Conservation (phyloP, 768 basidiomycete species). For the Suillus bovinus region DNA sequence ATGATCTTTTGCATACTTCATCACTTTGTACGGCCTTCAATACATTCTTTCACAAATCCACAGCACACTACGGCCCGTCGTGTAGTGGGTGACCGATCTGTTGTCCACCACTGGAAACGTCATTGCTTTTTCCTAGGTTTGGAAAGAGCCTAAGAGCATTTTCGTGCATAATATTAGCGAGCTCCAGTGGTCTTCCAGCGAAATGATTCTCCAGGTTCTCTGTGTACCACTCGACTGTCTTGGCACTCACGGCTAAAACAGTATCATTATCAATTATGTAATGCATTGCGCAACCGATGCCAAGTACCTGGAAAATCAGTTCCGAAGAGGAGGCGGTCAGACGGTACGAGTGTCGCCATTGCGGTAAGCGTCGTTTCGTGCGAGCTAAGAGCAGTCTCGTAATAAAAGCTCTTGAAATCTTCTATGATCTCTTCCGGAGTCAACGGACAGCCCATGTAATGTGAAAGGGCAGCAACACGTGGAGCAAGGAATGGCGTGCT, state of each 20-base stretch:
- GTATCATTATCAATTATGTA: neutral
- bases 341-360: constrained; percentile 49
- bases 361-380: constrained; percentile 51
- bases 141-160: constrained; percentile 60
- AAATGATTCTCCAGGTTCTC: constrained; percentile 52
- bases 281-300: neutral
- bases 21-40: constrained; percentile 28
- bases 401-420: constrained; percentile 74
- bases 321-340: constrained; percentile 63
- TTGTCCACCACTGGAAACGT: neutral
- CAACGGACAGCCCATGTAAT: constrained; percentile 70
- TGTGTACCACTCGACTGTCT: constrained; percentile 64
- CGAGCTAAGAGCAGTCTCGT: constrained; percentile 68
- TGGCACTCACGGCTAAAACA: constrained; percentile 52
- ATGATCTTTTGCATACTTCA: constrained; percentile 23
- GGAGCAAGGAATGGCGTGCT: constrained; percentile 63
- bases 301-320: constrained; percentile 73
- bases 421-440: constrained; percentile 62
- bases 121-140: constrained; percentile 18
- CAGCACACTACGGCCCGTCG: constrained; percentile 14
- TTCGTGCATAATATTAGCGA: constrained; percentile 44
- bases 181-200: constrained; percentile 34
- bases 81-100: neutral
- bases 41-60: constrained; percentile 18
- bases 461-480: constrained; percentile 66